Base-by-base conservation (phyloP, 2,329 filamentous ascomycete species). In the Basipetospora sp. region DNA sequence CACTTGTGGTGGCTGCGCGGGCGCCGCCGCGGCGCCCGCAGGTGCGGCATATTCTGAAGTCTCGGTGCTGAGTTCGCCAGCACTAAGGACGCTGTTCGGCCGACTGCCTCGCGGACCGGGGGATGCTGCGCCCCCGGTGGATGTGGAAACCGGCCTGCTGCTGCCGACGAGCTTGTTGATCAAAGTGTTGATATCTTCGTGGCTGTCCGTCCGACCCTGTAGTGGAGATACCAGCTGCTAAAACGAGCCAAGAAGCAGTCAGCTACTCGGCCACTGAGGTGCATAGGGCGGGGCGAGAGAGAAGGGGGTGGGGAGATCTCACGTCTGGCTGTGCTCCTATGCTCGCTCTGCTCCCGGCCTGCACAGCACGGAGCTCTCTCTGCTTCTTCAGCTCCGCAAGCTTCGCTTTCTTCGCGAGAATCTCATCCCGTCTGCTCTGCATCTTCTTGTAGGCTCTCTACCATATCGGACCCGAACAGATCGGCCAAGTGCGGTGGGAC, bases 301-400 rank as follows among this genome's bases (percentile, higher is more conserved):
- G 41, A 20, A 40, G 13, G 15, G 19, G 8, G 18, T 11, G 36
- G n/a, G 11, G 19, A 44, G 42, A 42, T 59, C 64, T 49, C 70
- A 92, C 85, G 63, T 93, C 85, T 56, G 69, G 71, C 36, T 72
- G 62, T 53, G 74, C 71, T 42, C 76, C 76, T 50, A 77, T 65
- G 54, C 76, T 81, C 51, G 77, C 71, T 47, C 85, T 74, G 48
- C 67, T 75, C 44, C 71, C 71, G 49, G 82, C 76, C 55, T 92
- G 83, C 54, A 72, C 82, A 45, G 83, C 74, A 42, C 87, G 74
- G 49, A 88, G 64, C 57, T 92, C 86, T 50, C 90, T 75, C 63
- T 94, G 86, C 44, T 83, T 76, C 65, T 94, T 94, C 47, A 98
- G 72, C 69, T 96, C 90, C 35, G 84, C 87, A 51, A 98, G 84